Evolutionary conservation across 1,139 yeast species (phyloP).

Genomic region (Saccharomyces hybrid): DNA sequence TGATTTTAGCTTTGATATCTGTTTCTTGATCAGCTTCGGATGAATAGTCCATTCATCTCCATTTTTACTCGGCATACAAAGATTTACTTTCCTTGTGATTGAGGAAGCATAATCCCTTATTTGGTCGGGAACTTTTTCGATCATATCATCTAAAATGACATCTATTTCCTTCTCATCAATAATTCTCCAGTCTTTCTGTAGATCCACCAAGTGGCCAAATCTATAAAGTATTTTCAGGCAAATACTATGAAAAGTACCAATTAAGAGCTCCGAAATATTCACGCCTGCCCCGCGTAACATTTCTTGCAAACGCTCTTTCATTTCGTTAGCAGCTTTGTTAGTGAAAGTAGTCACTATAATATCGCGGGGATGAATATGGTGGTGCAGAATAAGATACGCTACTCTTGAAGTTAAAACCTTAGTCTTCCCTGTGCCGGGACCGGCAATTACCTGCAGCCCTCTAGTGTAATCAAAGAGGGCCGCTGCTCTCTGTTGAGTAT

Average conservation of each 20-base stretch:
- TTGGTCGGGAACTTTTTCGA: conserved; percentile 34
- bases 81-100: conserved; percentile 24
- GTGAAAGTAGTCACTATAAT: conserved; percentile 87
- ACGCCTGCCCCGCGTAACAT: conserved; percentile 40
- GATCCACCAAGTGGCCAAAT: conserved; percentile 48
- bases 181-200: conserved; percentile 43
- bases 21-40: conserved; percentile 36
- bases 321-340: conserved; percentile 81
- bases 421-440: conserved; percentile 89
- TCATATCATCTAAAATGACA: conserved; percentile 41
- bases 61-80: conserved; percentile 23
- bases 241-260: conserved; percentile 86
- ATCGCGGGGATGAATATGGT: conserved; percentile 47
- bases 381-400: conserved; percentile 53
- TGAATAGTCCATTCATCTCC: conserved; percentile 28
- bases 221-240: conserved; percentile 54
- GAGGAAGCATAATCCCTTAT: conserved; percentile 29
- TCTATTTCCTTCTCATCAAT: conserved; percentile 62
- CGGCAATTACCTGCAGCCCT: conserved; percentile 75
- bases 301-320: conserved; percentile 50
- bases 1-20: conserved; percentile 50
- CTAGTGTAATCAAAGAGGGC: conserved; percentile 45
- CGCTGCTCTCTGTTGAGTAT: conserved; percentile 52
- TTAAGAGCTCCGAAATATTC: conserved; percentile 40
- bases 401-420: conserved; percentile 74